Evolutionary conservation across 2,329 filamentous ascomycete genomes (phyloP).

Genomic region (Neofusicoccum parvum): DNA sequence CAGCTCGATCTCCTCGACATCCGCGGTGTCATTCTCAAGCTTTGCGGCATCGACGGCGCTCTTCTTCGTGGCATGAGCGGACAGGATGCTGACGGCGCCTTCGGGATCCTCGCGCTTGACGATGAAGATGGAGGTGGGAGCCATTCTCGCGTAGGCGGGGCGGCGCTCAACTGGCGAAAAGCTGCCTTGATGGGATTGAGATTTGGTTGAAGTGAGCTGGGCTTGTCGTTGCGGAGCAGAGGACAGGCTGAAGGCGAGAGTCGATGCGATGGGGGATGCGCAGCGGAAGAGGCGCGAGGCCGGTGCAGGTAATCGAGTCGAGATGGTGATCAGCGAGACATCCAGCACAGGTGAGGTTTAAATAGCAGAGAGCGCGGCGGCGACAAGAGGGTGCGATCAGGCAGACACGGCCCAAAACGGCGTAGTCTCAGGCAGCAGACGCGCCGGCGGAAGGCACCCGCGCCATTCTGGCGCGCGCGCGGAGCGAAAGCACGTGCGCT

Average conservation of each 20-base stretch:
- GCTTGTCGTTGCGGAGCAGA: no score
- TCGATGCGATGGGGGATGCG: no score
- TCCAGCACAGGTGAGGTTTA: background rate
- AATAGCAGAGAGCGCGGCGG: background rate
- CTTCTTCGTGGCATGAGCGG: background rate
- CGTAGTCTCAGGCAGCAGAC: conserved; percentile 5
- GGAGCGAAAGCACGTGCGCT: conserved; percentile 9
- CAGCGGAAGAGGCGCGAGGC: no score
- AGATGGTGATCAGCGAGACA: no score
- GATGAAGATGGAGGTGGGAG: conserved; percentile 4
- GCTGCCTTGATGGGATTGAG: background rate
- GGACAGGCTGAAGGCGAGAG: no score
- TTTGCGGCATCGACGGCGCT: background rate
- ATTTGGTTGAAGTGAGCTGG: no score
- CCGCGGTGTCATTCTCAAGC: background rate
- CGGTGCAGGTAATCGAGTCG: no score
- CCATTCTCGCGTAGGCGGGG: background rate
- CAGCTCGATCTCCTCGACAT: background rate
- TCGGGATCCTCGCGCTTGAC: background rate
- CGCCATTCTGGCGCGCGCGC: background rate
- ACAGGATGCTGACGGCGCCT: background rate
- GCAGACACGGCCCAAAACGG: conserved; percentile 1
- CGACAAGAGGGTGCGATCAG: background rate
- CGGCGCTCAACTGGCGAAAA: no score
- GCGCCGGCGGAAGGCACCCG: background rate